These are phyloP conservation scores for Paracamarosporium sp. DNA, from an alignment of 2,329 filamentous ascomycete genomes.

Conservation along the genomic window DNA sequence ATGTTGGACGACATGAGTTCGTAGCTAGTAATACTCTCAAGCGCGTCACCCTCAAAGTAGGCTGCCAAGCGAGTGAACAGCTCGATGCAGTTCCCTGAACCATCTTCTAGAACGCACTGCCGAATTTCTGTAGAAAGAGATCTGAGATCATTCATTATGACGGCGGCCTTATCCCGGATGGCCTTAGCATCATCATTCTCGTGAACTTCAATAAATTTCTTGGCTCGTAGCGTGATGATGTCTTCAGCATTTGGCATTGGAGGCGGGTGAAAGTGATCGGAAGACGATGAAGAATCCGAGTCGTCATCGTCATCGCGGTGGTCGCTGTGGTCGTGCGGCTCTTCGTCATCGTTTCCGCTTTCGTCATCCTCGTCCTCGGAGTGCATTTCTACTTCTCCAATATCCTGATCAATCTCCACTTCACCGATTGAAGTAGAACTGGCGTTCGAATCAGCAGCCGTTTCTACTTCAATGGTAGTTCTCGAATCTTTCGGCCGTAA, in stretches of 20 bases:
- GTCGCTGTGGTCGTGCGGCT: constrained; percentile 64
- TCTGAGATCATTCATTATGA: constrained; percentile 77
- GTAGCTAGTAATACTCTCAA: constrained; percentile 94
- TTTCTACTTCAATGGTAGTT: constrained; percentile 30
- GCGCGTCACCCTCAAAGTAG: constrained; percentile 86
- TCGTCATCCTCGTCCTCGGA: constrained; percentile 59
- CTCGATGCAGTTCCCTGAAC: constrained; percentile 59
- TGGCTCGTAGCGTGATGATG: constrained; percentile 77
- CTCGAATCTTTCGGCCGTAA: constrained; percentile 35
- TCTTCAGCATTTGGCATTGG: constrained; percentile 65
- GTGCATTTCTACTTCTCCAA: constrained; percentile 60
- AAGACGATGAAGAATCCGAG: constrained; percentile 68
- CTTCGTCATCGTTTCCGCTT: constrained; percentile 61
- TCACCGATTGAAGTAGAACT: constrained; percentile 33
- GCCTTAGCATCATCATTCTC: constrained; percentile 76
- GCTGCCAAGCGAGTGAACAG: constrained; percentile 79
- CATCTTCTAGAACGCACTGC: constrained; percentile 66
- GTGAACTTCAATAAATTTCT: constrained; percentile 82
- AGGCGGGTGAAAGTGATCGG: constrained; percentile 30
- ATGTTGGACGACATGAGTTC: constrained; percentile 91
- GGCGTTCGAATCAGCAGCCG: constrained; percentile 28
- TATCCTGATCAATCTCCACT: constrained; percentile 49
- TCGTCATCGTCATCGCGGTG: constrained; percentile 68
- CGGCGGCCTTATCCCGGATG: constrained; percentile 79
- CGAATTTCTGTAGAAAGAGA: constrained; percentile 75